Percentiles rank a stretch among this genome's conserved stretches.
These are phyloP conservation scores for Parmales sp. DNA, from an alignment of 108 stramenopile genomes.

Conservation along the genomic window DNA sequence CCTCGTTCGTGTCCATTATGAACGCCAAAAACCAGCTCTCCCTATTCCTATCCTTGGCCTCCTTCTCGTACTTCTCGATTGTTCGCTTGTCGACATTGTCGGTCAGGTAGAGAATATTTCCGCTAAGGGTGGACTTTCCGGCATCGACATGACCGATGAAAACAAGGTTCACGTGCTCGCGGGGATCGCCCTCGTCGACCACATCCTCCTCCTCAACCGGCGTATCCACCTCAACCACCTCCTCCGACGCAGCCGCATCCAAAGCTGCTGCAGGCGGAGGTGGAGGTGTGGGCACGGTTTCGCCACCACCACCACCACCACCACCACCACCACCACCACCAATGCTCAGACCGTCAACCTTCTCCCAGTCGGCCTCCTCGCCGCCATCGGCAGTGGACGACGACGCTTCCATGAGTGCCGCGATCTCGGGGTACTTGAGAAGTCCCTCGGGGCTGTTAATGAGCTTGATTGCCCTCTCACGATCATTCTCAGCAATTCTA, in stretches of 20 bases:
- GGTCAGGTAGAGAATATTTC: slow-evolving; percentile 93
- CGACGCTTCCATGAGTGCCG: slow-evolving; percentile 27
- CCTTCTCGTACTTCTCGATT: slow-evolving; percentile 93
- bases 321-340: slow-evolving; percentile 17
- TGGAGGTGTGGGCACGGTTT: not conserved
- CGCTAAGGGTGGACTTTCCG: slow-evolving; percentile 94
- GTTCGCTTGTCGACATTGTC: slow-evolving; percentile 98
- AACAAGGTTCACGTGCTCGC: slow-evolving; percentile 94
- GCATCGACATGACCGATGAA: slow-evolving; percentile 98
- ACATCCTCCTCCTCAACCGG: slow-evolving; percentile 27
- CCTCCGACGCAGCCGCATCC: slow-evolving; percentile 21
- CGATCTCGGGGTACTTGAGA: slow-evolving; percentile 61
- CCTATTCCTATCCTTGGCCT: slow-evolving; percentile 98
- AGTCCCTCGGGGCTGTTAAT: slow-evolving; percentile 66
- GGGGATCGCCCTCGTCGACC: slow-evolving; percentile 81
- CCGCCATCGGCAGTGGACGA: slow-evolving; percentile 15
- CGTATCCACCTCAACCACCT: slow-evolving; percentile 31
- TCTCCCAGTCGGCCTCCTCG: slow-evolving; percentile 28
- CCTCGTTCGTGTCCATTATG: slow-evolving; percentile 99
- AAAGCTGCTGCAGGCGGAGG: not conserved
- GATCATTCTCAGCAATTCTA: slow-evolving; percentile 64
- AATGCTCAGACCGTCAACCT: slow-evolving; percentile 21
- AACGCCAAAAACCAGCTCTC: slow-evolving; percentile 99
- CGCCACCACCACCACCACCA: no score
- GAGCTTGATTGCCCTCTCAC: slow-evolving; percentile 54